Conservation (phyloP, 2,329 filamentous ascomycete species). For the Cytospora piceicola region DNA sequence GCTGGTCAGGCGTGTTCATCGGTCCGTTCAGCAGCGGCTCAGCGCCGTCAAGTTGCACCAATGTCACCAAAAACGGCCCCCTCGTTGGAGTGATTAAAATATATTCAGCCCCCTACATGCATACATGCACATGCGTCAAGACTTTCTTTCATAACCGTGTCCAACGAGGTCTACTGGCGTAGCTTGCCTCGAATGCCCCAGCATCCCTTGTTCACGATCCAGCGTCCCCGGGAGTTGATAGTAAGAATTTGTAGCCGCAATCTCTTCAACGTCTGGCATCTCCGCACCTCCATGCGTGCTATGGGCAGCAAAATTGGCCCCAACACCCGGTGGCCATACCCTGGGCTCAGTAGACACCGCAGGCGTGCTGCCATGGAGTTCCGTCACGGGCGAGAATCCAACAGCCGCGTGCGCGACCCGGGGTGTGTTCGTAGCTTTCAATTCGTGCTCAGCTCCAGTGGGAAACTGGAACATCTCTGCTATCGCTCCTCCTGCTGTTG, state of each 20-base stretch:
- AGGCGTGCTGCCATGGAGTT: conserved; percentile 16
- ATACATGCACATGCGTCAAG: not conserved
- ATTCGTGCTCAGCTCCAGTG: conserved; percentile 1
- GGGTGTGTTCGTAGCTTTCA: conserved; percentile 1
- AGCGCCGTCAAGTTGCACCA: too few species aligned
- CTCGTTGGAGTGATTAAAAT: too few species aligned
- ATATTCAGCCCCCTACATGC: not conserved
- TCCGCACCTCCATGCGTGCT: not conserved
- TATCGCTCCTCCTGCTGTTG: not conserved
- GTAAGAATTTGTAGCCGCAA: conserved; percentile 9
- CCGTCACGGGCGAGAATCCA: not conserved
- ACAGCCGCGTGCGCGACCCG: not conserved
- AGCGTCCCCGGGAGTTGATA: conserved; percentile 17
- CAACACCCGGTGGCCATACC: not conserved
- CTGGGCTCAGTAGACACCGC: not conserved
- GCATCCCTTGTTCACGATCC: not conserved
- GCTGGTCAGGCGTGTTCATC: too few species aligned
- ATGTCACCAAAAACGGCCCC: too few species aligned
- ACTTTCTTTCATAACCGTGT: not conserved
- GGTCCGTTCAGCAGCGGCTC: too few species aligned
- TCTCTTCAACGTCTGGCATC: not conserved
- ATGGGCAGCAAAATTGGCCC: too few species aligned
- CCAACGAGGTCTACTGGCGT: conserved; percentile 21
- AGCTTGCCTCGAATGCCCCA: conserved; percentile 15
- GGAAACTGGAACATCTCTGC: not conserved